Conservation (phyloP, 2,329 filamentous ascomycete species). For the Fusarium avenaceum region DNA sequence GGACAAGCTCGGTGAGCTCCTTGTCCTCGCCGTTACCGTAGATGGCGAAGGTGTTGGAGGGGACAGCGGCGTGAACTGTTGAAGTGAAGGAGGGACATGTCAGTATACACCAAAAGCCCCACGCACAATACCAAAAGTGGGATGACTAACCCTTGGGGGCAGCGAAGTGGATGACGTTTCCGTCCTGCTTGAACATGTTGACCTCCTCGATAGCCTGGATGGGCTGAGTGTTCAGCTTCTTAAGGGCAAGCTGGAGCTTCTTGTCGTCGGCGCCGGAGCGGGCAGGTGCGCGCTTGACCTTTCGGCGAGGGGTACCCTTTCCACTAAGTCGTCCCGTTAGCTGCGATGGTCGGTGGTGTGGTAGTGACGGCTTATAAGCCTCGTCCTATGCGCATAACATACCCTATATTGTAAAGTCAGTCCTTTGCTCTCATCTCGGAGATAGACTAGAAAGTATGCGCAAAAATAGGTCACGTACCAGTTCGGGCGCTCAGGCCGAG, state of each 20-base stretch:
- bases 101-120: slow-evolving; percentile 43
- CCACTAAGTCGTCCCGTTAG: slow-evolving; percentile 68
- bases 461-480: slow-evolving; percentile 67
- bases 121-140: slow-evolving; percentile 25
- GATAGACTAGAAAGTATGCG: slow-evolving; percentile 4
- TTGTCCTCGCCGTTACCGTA: slow-evolving; percentile 99
- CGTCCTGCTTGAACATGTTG: slow-evolving; percentile 99
- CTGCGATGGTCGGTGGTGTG: slow-evolving; percentile 41
- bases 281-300: slow-evolving; percentile 98
- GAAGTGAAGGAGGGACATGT: slow-evolving; percentile 19
- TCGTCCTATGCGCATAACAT: slow-evolving; percentile 48
- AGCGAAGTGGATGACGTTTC: slow-evolving; percentile 99
- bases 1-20: slow-evolving; percentile 99
- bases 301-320: slow-evolving; percentile 97
- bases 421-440: slow-evolving; percentile 6
- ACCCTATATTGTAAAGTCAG: slow-evolving; percentile 53
- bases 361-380: slow-evolving; percentile 25
- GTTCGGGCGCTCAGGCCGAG: slow-evolving; percentile 69
- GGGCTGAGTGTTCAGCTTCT: slow-evolving; percentile 99
- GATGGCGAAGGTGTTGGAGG: slow-evolving; percentile 99
- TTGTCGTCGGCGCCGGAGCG: slow-evolving; percentile 96
- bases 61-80: slow-evolving; percentile 94
- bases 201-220: slow-evolving; percentile 99
- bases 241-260: slow-evolving; percentile 96
- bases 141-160: slow-evolving; percentile 88